Evolutionary conservation across 1,284 basidiomycete genomes (phyloP).

Genomic region (Ustilago sp.): DNA sequence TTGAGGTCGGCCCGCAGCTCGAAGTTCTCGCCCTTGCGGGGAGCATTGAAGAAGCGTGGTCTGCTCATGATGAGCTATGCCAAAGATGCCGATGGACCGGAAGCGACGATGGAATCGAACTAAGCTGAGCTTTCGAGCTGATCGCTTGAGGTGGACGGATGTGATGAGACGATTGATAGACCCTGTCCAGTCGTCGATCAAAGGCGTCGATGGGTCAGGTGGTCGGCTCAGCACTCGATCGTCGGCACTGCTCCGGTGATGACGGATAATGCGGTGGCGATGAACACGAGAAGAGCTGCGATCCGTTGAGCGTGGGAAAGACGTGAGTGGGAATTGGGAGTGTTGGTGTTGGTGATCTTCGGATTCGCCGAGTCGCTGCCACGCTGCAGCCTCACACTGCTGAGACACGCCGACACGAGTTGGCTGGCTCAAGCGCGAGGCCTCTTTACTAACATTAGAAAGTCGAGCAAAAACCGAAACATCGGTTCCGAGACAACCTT

Average conservation of each 20-base stretch:
- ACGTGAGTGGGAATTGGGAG: neutral
- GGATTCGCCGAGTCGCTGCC: conserved; percentile 18
- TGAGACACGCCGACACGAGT: conserved; percentile 10
- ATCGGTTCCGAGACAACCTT: conserved; percentile 9
- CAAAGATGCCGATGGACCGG: neutral
- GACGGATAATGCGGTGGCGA: neutral
- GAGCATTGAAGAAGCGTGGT: conserved; percentile 69
- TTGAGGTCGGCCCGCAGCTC: conserved; percentile 75
- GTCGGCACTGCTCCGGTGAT: neutral
- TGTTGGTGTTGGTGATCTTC: conserved; percentile 25
- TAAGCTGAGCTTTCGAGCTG: neutral
- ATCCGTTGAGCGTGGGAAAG: neutral
- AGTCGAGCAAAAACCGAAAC: neutral
- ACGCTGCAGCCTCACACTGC: neutral
- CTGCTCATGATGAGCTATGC: conserved; percentile 55
- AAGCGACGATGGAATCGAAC: conserved; percentile 1
- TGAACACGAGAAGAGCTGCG: neutral
- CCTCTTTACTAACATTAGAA: neutral
- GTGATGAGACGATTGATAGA: too few species aligned
- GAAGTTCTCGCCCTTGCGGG: conserved; percentile 69
- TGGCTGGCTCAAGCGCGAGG: conserved; percentile 27
- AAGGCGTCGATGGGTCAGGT: neutral
- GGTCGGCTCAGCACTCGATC: neutral
- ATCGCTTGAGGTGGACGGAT: neutral
- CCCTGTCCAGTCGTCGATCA: neutral